Percentiles rank a stretch among this genome's conserved stretches.
phyloP scores from a whole-genome alignment of 1,139 yeast genomes.

The Taphrina flavorubra region DNA sequence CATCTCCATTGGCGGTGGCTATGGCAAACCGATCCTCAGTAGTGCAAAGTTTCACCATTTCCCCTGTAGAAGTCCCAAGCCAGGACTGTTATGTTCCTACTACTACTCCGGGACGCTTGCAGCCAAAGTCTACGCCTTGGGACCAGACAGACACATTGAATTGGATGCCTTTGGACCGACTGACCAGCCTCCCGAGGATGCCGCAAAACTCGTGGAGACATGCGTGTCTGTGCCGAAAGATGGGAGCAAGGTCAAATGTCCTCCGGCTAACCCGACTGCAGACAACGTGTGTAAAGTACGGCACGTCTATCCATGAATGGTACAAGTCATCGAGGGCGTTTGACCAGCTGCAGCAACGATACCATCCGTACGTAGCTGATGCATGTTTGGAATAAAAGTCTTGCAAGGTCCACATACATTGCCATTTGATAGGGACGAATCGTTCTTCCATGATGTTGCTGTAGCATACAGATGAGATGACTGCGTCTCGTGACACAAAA shows the following conservation, averaged over 20 bases:
- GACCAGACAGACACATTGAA: not conserved
- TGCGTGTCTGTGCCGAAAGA: not conserved
- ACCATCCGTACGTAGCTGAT: no score
- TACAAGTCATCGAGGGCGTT: no score
- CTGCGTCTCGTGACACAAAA: no score
- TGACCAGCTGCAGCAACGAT: no score
- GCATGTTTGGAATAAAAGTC: no score
- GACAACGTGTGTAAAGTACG: not conserved
- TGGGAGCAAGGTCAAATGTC: not conserved
- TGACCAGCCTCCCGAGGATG: not conserved
- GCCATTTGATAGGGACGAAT: no score
- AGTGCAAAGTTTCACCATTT: slow-evolving; percentile 1
- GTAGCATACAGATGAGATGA: no score
- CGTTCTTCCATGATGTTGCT: no score
- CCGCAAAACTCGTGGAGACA: slow-evolving; percentile 2
- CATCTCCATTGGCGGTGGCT: not conserved
- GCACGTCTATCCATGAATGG: not conserved
- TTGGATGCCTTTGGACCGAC: not conserved
- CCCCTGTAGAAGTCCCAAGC: not conserved
- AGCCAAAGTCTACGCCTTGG: not conserved
- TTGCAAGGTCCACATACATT: no score
- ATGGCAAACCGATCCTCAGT: slow-evolving; percentile 2
- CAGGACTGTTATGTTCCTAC: not conserved
- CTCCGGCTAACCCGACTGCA: not conserved
- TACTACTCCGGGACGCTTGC: not conserved